Conservation (phyloP, 1,284 basidiomycete genomes). For the Afroboletus lepidellus region DNA sequence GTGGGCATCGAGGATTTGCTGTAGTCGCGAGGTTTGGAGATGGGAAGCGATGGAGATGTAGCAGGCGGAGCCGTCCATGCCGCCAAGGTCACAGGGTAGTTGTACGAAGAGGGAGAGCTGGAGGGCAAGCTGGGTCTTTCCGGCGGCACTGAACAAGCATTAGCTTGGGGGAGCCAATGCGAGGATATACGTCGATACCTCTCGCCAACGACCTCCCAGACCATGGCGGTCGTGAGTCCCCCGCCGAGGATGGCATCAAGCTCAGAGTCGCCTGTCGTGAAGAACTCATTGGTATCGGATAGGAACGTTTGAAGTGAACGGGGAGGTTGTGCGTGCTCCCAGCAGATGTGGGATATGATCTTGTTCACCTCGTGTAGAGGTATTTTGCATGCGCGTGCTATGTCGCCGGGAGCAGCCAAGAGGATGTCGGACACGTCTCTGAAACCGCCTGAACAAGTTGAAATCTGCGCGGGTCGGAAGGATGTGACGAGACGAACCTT, state of each 20-base stretch:
- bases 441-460: conserved; percentile 40
- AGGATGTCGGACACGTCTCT: conserved; percentile 50
- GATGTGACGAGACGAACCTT: conserved; percentile 20
- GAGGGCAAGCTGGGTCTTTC: conserved; percentile 84
- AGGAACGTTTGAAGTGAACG: conserved; percentile 39
- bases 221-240: conserved; percentile 70
- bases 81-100: conserved; percentile 52
- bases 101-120: conserved; percentile 78
- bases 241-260: conserved; percentile 72
- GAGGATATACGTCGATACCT: conserved; percentile 48
- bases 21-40: conserved; percentile 66
- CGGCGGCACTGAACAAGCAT: conserved; percentile 63
- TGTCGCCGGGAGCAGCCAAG: conserved; percentile 45
- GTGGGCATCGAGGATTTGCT: conserved; percentile 54
- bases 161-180: neutral
- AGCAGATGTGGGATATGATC: conserved; percentile 49
- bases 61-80: conserved; percentile 60
- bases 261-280: conserved; percentile 67
- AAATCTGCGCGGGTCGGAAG: neutral
- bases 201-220: conserved; percentile 88
- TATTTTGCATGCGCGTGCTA: conserved; percentile 54
- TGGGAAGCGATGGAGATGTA: conserved; percentile 75
- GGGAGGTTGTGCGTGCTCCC: conserved; percentile 36
- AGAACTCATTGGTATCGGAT: conserved; percentile 40
- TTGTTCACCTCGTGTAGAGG: conserved; percentile 45